A percentile compares a stretch with the other conserved stretches of the same genome.
These are phyloP conservation scores for Backusella westeae DNA, from an alignment of 192 early-diverging fungal species.

Conservation along the genomic window DNA sequence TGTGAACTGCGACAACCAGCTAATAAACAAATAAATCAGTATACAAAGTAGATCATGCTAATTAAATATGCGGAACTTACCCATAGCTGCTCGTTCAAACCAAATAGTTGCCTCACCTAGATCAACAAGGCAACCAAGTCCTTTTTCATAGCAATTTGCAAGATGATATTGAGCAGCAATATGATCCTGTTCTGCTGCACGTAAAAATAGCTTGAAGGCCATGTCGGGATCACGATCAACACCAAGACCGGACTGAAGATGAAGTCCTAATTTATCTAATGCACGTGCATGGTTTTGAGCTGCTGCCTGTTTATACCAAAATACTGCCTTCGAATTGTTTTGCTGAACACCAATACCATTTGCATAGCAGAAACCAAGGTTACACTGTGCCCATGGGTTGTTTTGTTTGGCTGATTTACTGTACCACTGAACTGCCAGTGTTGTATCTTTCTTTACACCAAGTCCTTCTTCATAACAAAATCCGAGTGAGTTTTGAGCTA, in stretches of 20 bases:
- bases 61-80: background rate
- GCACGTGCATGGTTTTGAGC: conserved; percentile 56
- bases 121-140: conserved; percentile 32
- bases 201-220: conserved; percentile 57
- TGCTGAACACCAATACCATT: conserved; percentile 71
- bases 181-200: conserved; percentile 65
- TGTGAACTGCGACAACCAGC: conserved; percentile 28
- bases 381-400: conserved; percentile 83
- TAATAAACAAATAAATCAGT: conserved; percentile 6
- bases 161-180: conserved; percentile 48
- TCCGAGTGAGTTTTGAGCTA: conserved; percentile 80
- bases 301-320: conserved; percentile 59
- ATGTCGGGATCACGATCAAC: conserved; percentile 40
- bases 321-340: conserved; percentile 49
- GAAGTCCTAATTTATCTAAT: conserved; percentile 51
- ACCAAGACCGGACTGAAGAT: conserved; percentile 51
- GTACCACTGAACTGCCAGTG: conserved; percentile 64
- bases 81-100: conserved; percentile 36
- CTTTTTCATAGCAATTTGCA: conserved; percentile 50
- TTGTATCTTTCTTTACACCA: conserved; percentile 56
- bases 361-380: conserved; percentile 74
- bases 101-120: conserved; percentile 26
- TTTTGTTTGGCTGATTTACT: conserved; percentile 63
- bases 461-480: conserved; percentile 79
- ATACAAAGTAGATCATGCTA: background rate